Evolutionary conservation across 2,329 filamentous ascomycete species (phyloP).

Genomic region (Cryoendolithus antarcticus): DNA sequence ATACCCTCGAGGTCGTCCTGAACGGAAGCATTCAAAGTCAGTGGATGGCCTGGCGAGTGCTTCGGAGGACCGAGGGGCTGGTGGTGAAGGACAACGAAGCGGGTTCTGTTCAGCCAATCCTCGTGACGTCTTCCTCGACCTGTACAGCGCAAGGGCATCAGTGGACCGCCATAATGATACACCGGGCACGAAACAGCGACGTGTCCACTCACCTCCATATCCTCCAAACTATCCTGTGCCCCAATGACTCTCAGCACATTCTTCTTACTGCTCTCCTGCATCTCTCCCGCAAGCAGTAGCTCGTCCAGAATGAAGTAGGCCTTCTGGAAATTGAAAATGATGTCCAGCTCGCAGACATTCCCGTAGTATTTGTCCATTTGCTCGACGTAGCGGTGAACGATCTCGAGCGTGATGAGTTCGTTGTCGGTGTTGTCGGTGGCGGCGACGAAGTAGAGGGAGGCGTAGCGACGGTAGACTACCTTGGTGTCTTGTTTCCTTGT

Average conservation of each 20-base stretch:
- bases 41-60: conserved; percentile 2
- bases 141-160: conserved; percentile 17
- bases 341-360: conserved; percentile 98
- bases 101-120: conserved; percentile 45
- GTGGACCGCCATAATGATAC: conserved; percentile 14
- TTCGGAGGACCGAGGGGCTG: conserved; percentile 4
- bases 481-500: conserved; percentile 61
- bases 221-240: conserved; percentile 93
- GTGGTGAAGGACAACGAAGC: conserved; percentile 9
- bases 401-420: conserved; percentile 93
- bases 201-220: conserved; percentile 80
- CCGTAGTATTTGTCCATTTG: conserved; percentile 99
- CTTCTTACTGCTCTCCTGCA: conserved; percentile 99
- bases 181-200: not conserved
- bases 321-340: conserved; percentile 99
- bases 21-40: conserved; percentile 5
- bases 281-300: conserved; percentile 82
- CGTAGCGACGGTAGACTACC: conserved; percentile 96
- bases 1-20: conserved; percentile 14
- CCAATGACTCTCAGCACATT: conserved; percentile 92
- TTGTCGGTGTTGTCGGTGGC: conserved; percentile 96
- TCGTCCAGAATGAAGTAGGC: conserved; percentile 99
- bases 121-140: conserved; percentile 36
- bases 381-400: conserved; percentile 98
- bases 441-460: conserved; percentile 97